Percentiles rank a stretch among this genome's conserved stretches.
Conservation (phyloP, 257 asterid genomes). For the Striga asiatica region DNA sequence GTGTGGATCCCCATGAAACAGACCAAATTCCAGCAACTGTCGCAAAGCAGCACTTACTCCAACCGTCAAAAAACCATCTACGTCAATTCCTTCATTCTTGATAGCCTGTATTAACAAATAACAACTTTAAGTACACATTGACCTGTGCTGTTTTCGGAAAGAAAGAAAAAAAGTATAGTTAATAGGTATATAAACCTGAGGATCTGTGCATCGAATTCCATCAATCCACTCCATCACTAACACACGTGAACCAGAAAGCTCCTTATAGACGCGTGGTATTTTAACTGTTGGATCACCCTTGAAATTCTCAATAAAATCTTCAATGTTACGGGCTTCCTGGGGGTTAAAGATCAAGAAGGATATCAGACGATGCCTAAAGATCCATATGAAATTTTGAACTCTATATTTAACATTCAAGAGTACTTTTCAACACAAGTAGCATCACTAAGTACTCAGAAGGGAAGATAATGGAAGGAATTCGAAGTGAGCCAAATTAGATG, state of each 20-base stretch:
- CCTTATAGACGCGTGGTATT: constrained; percentile 79
- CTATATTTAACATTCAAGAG: constrained; percentile 2
- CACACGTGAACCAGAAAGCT: constrained; percentile 86
- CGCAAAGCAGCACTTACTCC: constrained; percentile 98
- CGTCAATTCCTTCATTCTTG: constrained; percentile 76
- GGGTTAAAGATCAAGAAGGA: constrained; percentile 1
- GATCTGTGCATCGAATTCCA: constrained; percentile 97
- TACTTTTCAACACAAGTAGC: background rate
- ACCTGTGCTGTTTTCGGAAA: constrained; percentile 1
- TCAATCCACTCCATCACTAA: constrained; percentile 99
- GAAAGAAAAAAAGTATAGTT: background rate
- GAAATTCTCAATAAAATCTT: constrained; percentile 95
- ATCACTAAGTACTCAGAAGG: background rate
- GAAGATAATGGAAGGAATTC: background rate
- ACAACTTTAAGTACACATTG: constrained; percentile 17
- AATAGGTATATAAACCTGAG: constrained; percentile 51
- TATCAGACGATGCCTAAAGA: constrained; percentile 4
- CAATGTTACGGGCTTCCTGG: constrained; percentile 96
- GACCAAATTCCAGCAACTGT: constrained; percentile 93
- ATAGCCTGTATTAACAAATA: constrained; percentile 53
- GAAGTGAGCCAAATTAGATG: constrained; percentile 6
- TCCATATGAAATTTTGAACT: background rate
- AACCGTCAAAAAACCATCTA: constrained; percentile 81
- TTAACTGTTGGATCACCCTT: constrained; percentile 91
- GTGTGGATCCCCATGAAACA: constrained; percentile 99